Percentiles rank a stretch among this genome's conserved stretches.
phyloP scores from a whole-genome alignment of 352 stramenopile species.

The Phytopythium helicoides region DNA sequence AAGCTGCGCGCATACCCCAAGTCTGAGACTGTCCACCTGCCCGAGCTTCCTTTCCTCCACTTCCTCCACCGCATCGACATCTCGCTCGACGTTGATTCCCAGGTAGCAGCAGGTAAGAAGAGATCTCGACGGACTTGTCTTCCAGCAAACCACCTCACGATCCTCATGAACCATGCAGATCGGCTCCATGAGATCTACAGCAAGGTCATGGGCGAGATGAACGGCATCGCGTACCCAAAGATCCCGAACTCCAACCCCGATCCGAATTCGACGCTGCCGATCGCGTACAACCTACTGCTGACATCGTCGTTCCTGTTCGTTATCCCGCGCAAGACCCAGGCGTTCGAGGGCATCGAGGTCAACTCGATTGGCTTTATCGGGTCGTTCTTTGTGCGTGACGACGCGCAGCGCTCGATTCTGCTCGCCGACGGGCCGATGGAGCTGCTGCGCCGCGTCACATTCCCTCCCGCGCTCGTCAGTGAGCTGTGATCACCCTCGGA shows the following conservation, averaged over 20 bases:
- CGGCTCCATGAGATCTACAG: constrained; percentile 40
- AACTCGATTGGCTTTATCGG: constrained; percentile 85
- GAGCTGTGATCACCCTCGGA: background rate
- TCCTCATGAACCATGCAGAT: constrained; percentile 12
- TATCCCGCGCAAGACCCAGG: constrained; percentile 51
- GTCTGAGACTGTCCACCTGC: constrained; percentile 45
- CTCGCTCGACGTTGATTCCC: constrained; percentile 25
- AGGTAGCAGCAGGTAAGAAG: constrained; percentile 37
- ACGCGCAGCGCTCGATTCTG: constrained; percentile 59
- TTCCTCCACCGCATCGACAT: constrained; percentile 66
- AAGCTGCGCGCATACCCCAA: constrained; percentile 31
- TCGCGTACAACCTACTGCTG: constrained; percentile 79
- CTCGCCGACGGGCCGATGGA: constrained; percentile 47
- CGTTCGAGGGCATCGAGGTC: constrained; percentile 69
- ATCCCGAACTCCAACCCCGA: constrained; percentile 3
- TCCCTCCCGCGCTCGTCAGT: constrained; percentile 26
- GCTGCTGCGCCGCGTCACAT: constrained; percentile 62
- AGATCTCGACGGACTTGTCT: no score
- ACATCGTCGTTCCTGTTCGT: constrained; percentile 74
- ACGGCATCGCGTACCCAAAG: constrained; percentile 29
- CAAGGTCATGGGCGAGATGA: constrained; percentile 46
- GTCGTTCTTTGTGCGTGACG: constrained; percentile 70
- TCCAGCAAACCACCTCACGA: background rate
- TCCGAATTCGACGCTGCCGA: constrained; percentile 11
- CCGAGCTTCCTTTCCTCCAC: constrained; percentile 69